phyloP scores from a whole-genome alignment of 176 grass and related monocot species.

The Echinochloa phyllopogon region DNA sequence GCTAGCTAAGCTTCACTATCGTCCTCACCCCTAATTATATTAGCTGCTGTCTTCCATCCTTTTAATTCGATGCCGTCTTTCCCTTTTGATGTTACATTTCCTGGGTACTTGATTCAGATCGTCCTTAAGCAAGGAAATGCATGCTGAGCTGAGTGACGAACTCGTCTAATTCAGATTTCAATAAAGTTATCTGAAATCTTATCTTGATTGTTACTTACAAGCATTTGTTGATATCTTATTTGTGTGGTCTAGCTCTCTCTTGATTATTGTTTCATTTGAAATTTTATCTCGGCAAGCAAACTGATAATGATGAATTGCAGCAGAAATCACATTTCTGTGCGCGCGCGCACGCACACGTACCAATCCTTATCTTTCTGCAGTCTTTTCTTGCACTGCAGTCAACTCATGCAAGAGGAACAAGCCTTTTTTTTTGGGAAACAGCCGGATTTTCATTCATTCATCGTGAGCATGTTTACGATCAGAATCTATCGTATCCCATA shows the following conservation, averaged over 20 bases:
- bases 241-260: not conserved
- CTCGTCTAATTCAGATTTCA: slow-evolving; percentile 38
- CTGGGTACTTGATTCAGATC: slow-evolving; percentile 35
- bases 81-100: slow-evolving; percentile 46
- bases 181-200: slow-evolving; percentile 30
- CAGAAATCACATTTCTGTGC: slow-evolving; percentile 16
- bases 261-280: slow-evolving; percentile 11
- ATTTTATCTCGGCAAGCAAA: not conserved
- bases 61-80: slow-evolving; percentile 48
- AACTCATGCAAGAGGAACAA: slow-evolving; percentile 42
- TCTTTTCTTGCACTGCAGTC: slow-evolving; percentile 43
- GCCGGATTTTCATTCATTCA: too few species aligned
- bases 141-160: slow-evolving; percentile 41
- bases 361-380: slow-evolving; percentile 28
- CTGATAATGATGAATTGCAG: not conserved
- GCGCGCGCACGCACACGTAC: not conserved
- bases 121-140: slow-evolving; percentile 48
- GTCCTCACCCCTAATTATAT: slow-evolving; percentile 47
- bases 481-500: too few species aligned
- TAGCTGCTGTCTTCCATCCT: slow-evolving; percentile 37
- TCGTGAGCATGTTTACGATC: too few species aligned
- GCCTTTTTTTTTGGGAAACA: too few species aligned
- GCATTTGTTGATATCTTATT: not conserved
- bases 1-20: slow-evolving; percentile 74
- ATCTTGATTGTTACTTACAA: not conserved